Base-by-base conservation (phyloP, 1,139 yeast species). In the Candida labiduridarum region DNA sequence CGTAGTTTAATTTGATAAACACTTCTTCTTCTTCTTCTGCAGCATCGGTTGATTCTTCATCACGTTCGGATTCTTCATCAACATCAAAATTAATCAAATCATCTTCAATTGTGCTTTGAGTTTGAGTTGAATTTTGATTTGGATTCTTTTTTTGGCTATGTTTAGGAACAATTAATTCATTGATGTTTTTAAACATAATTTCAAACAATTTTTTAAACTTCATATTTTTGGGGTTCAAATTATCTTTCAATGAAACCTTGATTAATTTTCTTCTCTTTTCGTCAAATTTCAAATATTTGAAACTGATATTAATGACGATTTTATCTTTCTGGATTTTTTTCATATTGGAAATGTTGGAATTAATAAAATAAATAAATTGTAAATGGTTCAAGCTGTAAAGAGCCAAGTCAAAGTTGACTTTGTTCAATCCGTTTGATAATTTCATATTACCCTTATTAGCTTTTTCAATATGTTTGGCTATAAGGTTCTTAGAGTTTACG, bases 171-270 rank as follows among this genome's bases (percentile, higher is more conserved):
- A 43, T 33, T 19, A 68, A 55, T 15, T 69, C 75, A 49, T 61
- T 65, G 18, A 74, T 63, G 9, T 67, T 62, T 47, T 67, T 68
- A 58, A 72, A 74, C 1, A 76, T 72, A 51, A 66, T 52, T 53
- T 76, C 81, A 57, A 76, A 75, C 40, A 76, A 61, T 48, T 64
- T 65, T 53, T 74, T 75, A 52, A 71, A 72, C 58, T 73, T 74
- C 49, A 72, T 53, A 54, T 74, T 74, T 56, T 68, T 71, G n/a
- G 68, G 60, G 50, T 68, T 71, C 49, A 73, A 61, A 55, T 73
- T 75, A 46, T 74, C 75, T 46, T 67, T 66, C 61, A 75, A 61
- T 10, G 74, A 69, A 4, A 74, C 59, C 56, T 69, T 62, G 50
- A 53, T 66, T 48, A 56, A 65, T 58, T 53, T 62, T 43, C 41